Base-by-base conservation (phyloP, 306 rosid species). In the Corylus heterophylla region DNA sequence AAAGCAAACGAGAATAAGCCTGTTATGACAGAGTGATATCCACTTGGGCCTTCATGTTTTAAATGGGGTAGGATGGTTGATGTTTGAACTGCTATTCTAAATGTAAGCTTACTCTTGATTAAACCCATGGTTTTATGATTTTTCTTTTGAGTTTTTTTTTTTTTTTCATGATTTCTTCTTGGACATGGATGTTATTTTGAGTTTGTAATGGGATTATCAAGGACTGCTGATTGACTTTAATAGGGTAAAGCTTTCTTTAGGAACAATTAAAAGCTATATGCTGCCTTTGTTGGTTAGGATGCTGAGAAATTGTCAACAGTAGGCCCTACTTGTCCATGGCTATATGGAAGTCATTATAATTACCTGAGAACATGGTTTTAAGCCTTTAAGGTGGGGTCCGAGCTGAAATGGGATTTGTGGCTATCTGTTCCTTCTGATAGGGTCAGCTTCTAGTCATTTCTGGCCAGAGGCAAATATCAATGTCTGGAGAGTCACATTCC, bases 1-100 rank as follows among this genome's bases (percentile, higher is more conserved):
- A 95, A 95, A 76, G 98, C 97, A 69, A 95, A 76, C 52, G 99
- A 95, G 87, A 95, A 93, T 85, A 95, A 95, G 89, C 98, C 98
- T 37, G 85, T 95, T 20, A 95, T 95, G 99, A 93, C 88, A 13
- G 98, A 95, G 87, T 95, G 90, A 91, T 63, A 61, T 62, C 85
- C 58, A 50, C 25, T 55, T 62, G 76, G 72, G 25, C 73, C 10
- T 68, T 74, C 54, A 31, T 75, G 29, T 81, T 42, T n/a, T 47
- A 66, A 61, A 71, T 78, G 86, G 52, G 54, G 44, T 64, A 55
- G 83, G 29, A 47, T 48, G 13, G 75, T 62, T 75, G 75, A 44
- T 74, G 50, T 67, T 18, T 17, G 51, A 52, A 52, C 56, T 16
- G 1, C 59, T 14, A 18, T 61, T 66, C 47, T 74, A 55, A 73